Evolutionary conservation across 2,329 filamentous ascomycete species (phyloP), one percentile per base, ranked within the genome.

Genomic region (Neonectria faginata): DNA sequence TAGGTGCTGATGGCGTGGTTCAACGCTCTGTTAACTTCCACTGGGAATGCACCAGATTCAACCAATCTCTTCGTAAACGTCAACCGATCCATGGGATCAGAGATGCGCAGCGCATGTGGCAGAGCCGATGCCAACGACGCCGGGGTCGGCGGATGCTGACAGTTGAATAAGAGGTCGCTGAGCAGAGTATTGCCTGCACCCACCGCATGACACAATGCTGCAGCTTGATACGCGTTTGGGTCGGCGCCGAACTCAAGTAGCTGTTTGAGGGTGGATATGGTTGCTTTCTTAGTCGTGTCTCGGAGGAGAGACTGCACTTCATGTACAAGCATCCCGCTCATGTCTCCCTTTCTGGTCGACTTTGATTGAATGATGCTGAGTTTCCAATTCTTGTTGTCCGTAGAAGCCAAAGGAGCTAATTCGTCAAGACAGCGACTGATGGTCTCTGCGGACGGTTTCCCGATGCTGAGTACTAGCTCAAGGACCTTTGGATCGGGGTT

Each of bases 211-310:
- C 84, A 84, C 0, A 89, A 74, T 0, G 86, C 81, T 1, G 83
- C 81, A 0, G 82, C 85, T 27, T 86, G 83, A 61, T 82, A 80
- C 1, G 80, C 78, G 66, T 89, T 88, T n/a, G 87, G 78, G 51
- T 88, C 83, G 2, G 86, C 87, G 1, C 86, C 85, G 1, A 82
- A 79, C 1, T 80, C 78, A 1, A 89, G 71, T 0, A 89, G 79
- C 1, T 80, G 75, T 59, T 81, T 80, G 36, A 88, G 62, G 1
- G 83, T 80, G 2, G 81, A 77, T 5, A 85, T 73, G 1, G 79
- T 79, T 4, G 82, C 80, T 11, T 79, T 73, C 1, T 78, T 73
- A 0, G 75, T 73, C 0, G 75, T 77, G 3, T 77, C 76, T 58
- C 81, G 76, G 10, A 85, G 73, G 3, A 84, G 70, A 2, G 77